These are phyloP conservation scores for Lotus japonicus DNA, from an alignment of 306 rosid species.

Conservation along the genomic window DNA sequence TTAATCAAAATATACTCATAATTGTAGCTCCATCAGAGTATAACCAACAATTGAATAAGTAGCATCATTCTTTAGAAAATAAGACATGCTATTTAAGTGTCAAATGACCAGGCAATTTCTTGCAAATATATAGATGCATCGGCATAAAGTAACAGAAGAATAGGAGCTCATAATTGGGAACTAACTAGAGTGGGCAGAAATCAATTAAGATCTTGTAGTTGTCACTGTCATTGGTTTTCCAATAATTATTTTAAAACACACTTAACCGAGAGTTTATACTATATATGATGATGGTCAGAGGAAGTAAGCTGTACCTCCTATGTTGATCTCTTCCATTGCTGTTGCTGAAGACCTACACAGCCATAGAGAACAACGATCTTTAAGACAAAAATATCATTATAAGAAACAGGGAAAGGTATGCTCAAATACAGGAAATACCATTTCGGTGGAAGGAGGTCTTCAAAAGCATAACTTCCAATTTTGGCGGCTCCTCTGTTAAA, in stretches of 20 bases:
- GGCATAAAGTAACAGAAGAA: not conserved
- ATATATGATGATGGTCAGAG: not conserved
- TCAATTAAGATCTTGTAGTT: slow-evolving; percentile 1
- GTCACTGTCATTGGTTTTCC: not conserved
- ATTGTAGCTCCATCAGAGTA: not conserved
- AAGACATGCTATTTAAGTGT: slow-evolving; percentile 3
- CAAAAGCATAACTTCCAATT: slow-evolving; percentile 36
- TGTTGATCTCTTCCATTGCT: slow-evolving; percentile 42
- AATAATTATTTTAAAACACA: not conserved
- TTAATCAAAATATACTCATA: not conserved
- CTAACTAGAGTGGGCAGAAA: not conserved
- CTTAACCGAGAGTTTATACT: not conserved
- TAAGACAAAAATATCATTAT: slow-evolving; percentile 11
- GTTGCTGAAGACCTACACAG: slow-evolving; percentile 46
- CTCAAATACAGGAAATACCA: slow-evolving; percentile 27
- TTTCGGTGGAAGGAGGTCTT: slow-evolving; percentile 40
- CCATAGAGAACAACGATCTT: slow-evolving; percentile 25
- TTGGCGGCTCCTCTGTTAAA: slow-evolving; percentile 24
- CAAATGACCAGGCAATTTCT: slow-evolving; percentile 17
- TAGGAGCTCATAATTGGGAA: not conserved
- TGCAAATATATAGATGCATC: not conserved
- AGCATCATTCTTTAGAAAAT: not conserved
- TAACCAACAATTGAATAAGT: not conserved
- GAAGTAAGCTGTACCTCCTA: slow-evolving; percentile 41
- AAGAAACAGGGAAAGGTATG: slow-evolving; percentile 6